These are phyloP conservation scores for Omphalotus guepiniiformis DNA, from an alignment of 768 basidiomycete genomes.

Conservation along the genomic window DNA sequence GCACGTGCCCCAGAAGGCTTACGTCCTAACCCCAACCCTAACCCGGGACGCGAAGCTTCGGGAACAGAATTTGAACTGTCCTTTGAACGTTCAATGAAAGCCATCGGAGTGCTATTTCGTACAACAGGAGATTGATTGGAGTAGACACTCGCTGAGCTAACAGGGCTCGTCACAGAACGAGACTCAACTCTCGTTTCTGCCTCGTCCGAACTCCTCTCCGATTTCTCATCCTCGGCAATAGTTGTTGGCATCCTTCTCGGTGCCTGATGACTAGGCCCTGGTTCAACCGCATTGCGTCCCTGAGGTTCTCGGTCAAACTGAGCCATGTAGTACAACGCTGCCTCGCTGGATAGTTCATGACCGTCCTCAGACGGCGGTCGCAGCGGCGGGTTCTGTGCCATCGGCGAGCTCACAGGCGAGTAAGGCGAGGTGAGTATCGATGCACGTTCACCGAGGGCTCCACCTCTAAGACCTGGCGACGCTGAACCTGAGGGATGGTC, in stretches of 20 bases:
- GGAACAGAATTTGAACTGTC: not conserved
- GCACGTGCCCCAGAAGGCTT: slow-evolving; percentile 87
- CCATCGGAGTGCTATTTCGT: slow-evolving; percentile 36
- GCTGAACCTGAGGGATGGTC: slow-evolving; percentile 4
- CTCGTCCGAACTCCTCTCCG: slow-evolving; percentile 3
- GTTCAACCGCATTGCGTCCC: slow-evolving; percentile 11
- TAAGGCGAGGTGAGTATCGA: slow-evolving; percentile 35
- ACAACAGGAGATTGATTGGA: slow-evolving; percentile 19
- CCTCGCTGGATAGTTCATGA: slow-evolving; percentile 48
- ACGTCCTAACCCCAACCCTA: slow-evolving; percentile 49
- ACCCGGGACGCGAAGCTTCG: slow-evolving; percentile 12
- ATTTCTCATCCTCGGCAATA: slow-evolving; percentile 33
- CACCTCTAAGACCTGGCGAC: not conserved
- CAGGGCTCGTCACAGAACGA: not conserved
- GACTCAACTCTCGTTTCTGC: not conserved
- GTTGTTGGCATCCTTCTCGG: slow-evolving; percentile 44
- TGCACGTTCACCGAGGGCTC: slow-evolving; percentile 11
- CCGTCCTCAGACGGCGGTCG: not conserved
- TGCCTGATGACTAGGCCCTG: too few species aligned
- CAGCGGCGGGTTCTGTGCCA: not conserved
- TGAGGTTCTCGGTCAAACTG: slow-evolving; percentile 37
- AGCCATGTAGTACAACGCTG: slow-evolving; percentile 67
- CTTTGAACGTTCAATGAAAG: slow-evolving; percentile 18
- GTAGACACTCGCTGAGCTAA: slow-evolving; percentile 6
- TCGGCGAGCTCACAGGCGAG: slow-evolving; percentile 22